Evolutionary conservation across 768 basidiomycete genomes (phyloP).

Genomic region (Mycena chlorophos): DNA sequence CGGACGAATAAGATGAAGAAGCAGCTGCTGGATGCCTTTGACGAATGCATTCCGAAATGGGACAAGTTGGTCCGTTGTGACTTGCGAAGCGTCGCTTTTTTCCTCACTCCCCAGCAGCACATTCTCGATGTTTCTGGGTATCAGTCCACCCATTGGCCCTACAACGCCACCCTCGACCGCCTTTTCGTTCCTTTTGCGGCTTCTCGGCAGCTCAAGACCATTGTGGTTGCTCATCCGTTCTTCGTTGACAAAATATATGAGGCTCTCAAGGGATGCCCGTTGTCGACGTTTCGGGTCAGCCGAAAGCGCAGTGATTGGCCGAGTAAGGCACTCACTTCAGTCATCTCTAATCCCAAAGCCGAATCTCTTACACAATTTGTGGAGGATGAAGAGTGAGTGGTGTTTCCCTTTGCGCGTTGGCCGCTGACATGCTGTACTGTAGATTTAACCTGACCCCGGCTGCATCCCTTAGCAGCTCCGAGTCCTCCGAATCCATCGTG

Average conservation of each 20-base stretch:
- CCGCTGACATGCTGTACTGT: too few relatives aligned
- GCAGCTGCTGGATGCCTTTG: neutral
- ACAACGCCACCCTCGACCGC: neutral
- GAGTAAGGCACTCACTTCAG: neutral
- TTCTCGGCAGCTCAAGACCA: neutral
- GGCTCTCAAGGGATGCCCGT: neutral
- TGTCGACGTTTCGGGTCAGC: neutral
- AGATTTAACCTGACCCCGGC: neutral
- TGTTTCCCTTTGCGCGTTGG: too few relatives aligned
- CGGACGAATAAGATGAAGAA: neutral
- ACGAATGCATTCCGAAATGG: neutral
- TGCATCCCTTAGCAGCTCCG: too few relatives aligned
- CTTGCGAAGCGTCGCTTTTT: neutral
- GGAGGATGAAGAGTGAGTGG: neutral
- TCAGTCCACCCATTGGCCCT: neutral
- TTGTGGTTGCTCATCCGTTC: neutral
- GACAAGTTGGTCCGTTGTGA: neutral
- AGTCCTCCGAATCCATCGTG: neutral
- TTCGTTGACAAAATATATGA: neutral
- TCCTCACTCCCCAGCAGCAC: neutral
- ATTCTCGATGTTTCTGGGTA: neutral
- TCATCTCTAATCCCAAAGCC: neutral
- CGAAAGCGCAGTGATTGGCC: neutral
- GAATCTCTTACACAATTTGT: neutral
- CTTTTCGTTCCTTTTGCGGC: neutral